Percentiles rank a stretch among this genome's conserved stretches.
Conservation (phyloP, 1,139 yeast genomes). For the Petasospora fabianii region DNA sequence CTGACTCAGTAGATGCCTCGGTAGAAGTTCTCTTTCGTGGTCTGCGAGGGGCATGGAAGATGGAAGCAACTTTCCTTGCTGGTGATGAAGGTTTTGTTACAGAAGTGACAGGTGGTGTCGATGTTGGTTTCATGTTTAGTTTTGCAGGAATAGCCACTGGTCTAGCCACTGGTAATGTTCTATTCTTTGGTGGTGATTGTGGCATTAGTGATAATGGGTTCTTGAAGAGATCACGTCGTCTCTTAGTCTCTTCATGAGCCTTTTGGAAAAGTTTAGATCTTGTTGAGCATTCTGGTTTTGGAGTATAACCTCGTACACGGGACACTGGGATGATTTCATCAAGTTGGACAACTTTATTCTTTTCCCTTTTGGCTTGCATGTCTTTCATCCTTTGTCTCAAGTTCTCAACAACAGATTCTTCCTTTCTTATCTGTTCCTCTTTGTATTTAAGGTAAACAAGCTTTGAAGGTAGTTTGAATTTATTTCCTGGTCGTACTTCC, state of each 20-base stretch:
- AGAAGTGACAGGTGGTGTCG: not conserved
- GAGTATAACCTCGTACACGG: not conserved
- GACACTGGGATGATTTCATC: slow-evolving; percentile 28
- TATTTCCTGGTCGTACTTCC: slow-evolving; percentile 16
- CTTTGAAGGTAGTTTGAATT: slow-evolving; percentile 35
- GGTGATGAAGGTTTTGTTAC: not conserved
- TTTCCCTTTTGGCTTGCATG: slow-evolving; percentile 41
- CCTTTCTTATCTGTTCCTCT: slow-evolving; percentile 42
- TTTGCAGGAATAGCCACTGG: not conserved
- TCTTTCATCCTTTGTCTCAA: slow-evolving; percentile 43
- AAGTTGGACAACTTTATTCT: slow-evolving; percentile 40
- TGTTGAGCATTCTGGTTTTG: slow-evolving; percentile 4
- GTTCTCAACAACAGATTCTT: slow-evolving; percentile 48
- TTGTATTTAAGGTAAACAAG: slow-evolving; percentile 41
- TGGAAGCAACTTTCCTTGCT: not conserved
- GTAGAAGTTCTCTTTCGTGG: not conserved
- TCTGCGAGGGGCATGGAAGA: not conserved
- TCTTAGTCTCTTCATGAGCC: slow-evolving; percentile 24
- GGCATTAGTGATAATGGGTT: slow-evolving; percentile 19
- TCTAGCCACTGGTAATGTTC: not conserved
- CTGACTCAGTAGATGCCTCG: not conserved
- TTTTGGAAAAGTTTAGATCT: slow-evolving; percentile 26
- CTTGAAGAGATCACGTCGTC: slow-evolving; percentile 17
- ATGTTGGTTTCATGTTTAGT: not conserved
- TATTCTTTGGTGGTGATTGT: not conserved